Conservation (phyloP, 495 filamentous ascomycete species). For the Xylaria castorea region DNA sequence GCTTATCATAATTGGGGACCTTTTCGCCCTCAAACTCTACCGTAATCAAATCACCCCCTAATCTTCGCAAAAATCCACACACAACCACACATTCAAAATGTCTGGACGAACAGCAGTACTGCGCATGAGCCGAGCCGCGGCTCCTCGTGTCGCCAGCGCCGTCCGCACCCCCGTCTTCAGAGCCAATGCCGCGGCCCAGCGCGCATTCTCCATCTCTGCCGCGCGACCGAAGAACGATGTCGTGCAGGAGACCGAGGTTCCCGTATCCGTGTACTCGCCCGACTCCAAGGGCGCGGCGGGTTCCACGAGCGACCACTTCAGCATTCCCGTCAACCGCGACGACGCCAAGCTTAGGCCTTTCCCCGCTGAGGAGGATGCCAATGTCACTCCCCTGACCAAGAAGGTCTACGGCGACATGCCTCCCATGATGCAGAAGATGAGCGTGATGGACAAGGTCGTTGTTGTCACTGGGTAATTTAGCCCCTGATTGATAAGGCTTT, state of each 20-base stretch:
- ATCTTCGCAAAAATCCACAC: conserved; percentile 5
- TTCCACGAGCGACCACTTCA: conserved; percentile 67
- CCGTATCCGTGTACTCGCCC: conserved; percentile 55
- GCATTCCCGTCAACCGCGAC: conserved; percentile 76
- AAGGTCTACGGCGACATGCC: conserved; percentile 57
- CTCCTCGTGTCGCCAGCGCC: conserved; percentile 41
- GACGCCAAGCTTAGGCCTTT: conserved; percentile 45
- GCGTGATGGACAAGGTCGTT: conserved; percentile 69
- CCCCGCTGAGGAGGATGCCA: conserved; percentile 42
- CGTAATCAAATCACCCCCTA: conserved; percentile 1
- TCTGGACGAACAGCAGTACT: conserved; percentile 46
- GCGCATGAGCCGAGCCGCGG: conserved; percentile 42
- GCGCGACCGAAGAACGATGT: conserved; percentile 45
- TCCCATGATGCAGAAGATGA: conserved; percentile 68
- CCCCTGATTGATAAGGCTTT: background rate
- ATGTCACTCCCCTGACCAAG: conserved; percentile 52
- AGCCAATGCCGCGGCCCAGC: conserved; percentile 46
- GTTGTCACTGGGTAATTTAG: conserved; percentile 70
- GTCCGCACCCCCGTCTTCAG: conserved; percentile 40
- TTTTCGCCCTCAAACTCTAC: background rate
- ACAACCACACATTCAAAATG: conserved; percentile 44
- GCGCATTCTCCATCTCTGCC: conserved; percentile 44
- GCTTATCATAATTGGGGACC: conserved; percentile 13
- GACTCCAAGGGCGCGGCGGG: conserved; percentile 52
- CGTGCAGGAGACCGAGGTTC: conserved; percentile 57